A percentile compares a stretch with the other conserved stretches of the same genome.
These are phyloP conservation scores for Phialophora verrucosa DNA, from an alignment of 2,329 filamentous ascomycete genomes.

Conservation along the genomic window DNA sequence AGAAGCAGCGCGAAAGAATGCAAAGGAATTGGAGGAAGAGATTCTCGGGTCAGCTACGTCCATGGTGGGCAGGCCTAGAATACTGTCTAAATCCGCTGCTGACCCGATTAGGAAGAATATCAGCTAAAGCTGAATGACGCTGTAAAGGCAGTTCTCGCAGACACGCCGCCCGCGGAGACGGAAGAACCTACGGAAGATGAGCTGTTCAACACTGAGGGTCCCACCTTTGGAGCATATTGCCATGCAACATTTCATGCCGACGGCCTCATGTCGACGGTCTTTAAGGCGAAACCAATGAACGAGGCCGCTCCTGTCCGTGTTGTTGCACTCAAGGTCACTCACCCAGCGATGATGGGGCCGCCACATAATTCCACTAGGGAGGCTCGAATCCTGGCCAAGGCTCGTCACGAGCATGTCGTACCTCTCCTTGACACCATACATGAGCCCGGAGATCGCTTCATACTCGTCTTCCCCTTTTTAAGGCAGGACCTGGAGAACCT, in stretches of 20 bases:
- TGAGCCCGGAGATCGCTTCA: conserved; percentile 71
- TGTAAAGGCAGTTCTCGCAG: conserved; percentile 44
- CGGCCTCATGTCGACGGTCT: conserved; percentile 84
- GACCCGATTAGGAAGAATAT: conserved; percentile 62
- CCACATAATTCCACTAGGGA: conserved; percentile 86
- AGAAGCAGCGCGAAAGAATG: conserved; percentile 60
- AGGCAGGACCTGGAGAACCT: conserved; percentile 73
- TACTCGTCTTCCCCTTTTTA: conserved; percentile 86
- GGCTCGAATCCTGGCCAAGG: conserved; percentile 70
- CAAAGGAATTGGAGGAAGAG: conserved; percentile 69
- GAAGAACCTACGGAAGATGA: conserved; percentile 36
- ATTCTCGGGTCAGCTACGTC: conserved; percentile 65
- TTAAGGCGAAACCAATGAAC: conserved; percentile 62
- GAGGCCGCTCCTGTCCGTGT: conserved; percentile 47
- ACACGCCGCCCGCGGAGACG: conserved; percentile 39
- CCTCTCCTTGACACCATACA: conserved; percentile 72
- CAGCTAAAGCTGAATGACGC: conserved; percentile 50
- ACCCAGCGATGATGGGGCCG: conserved; percentile 71
- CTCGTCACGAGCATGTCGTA: conserved; percentile 61
- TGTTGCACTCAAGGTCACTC: conserved; percentile 85
- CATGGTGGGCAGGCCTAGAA: conserved; percentile 54
- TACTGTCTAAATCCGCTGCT: conserved; percentile 13
- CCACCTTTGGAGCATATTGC: conserved; percentile 60
- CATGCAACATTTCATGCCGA: conserved; percentile 63
- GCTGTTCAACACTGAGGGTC: conserved; percentile 43